Evolutionary conservation across 345 rosid genomes (phyloP).

Genomic region (Pugionium cornutum): DNA sequence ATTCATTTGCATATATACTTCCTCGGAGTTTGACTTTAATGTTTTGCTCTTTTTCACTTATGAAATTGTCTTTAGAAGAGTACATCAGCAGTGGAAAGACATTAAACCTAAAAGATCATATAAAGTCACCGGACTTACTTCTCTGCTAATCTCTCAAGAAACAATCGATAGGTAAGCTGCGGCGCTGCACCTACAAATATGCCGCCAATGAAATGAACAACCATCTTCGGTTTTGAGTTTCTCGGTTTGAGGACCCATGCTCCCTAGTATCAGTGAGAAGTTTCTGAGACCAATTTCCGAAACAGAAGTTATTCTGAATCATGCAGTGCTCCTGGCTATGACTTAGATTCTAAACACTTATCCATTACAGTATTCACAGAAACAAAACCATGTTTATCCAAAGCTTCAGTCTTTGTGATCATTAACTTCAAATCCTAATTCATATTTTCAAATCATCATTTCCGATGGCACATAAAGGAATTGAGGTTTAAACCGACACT

Average conservation of each 20-base stretch:
- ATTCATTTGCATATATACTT: background rate
- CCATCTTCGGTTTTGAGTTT: conserved; percentile 60
- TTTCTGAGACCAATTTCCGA: background rate
- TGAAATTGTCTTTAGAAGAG: background rate
- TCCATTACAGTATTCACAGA: background rate
- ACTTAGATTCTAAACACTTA: background rate
- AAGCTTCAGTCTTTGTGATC: background rate
- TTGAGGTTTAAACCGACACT: background rate
- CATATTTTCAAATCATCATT: background rate
- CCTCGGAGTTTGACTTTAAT: background rate
- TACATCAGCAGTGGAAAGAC: too few species aligned
- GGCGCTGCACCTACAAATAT: conserved; percentile 99
- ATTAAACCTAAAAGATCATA: background rate
- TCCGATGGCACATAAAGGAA: background rate
- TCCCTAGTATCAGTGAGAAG: conserved; percentile 52
- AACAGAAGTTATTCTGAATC: background rate
- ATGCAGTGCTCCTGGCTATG: background rate
- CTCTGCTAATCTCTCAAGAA: conserved; percentile 91
- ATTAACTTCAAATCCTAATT: background rate
- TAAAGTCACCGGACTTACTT: conserved; percentile 49
- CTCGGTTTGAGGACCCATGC: conserved; percentile 94
- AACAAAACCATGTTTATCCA: too few species aligned
- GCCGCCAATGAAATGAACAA: conserved; percentile 91
- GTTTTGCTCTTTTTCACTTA: background rate
- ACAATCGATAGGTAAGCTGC: conserved; percentile 88